Base-by-base conservation (phyloP, 1,139 yeast genomes). In the Debaryomycetaceae sp. region DNA sequence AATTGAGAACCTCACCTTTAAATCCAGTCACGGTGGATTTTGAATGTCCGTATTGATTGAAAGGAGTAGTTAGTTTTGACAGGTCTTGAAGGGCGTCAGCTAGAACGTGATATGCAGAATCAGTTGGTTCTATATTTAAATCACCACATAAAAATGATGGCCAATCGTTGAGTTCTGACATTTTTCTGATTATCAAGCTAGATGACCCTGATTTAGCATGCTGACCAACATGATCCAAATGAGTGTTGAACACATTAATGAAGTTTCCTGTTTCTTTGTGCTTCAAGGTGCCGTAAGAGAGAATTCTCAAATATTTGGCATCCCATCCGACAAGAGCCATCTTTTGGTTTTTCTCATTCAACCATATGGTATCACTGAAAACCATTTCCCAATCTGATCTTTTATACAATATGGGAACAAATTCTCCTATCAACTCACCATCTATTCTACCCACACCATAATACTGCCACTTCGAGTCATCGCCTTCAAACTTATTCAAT, bases 1-100 rank as follows among this genome's bases (percentile, higher is more conserved):
- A 44, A 1, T 42, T 43, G 38, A 66, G 52, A 6, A 59, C 63
- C 38, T 64, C 63, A 3, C 72, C 75, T 45, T 63, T 65, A 53
- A 78, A 80, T 1, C 83, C 83, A 1, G 83, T 78, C 37, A 72
- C 78, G 1, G 83, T 73, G 22, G 71, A 65, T 39, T 63, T 59
- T 4, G 54, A 52, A 53, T 75, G 77, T 0, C 83, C 83, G 50
- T 75, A 78, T 37, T 57, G 55, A 41, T 58, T 60, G 37, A 52
- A 59, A 6, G 61, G 60, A 4, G 68, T 59, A 6, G 58, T 56
- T 20, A 63, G 53, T 33, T 46, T 50, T 9, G 60, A 49, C 42
- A 58, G 53, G 50, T 78, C 82, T 14, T 58, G 52, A 23, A 46
- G 43, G 17, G 59, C 52, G 1, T 60, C 49, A 22, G 72, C 51